phyloP scores from a whole-genome alignment of 1,284 basidiomycete species.

The Schizopora paradoxa region DNA sequence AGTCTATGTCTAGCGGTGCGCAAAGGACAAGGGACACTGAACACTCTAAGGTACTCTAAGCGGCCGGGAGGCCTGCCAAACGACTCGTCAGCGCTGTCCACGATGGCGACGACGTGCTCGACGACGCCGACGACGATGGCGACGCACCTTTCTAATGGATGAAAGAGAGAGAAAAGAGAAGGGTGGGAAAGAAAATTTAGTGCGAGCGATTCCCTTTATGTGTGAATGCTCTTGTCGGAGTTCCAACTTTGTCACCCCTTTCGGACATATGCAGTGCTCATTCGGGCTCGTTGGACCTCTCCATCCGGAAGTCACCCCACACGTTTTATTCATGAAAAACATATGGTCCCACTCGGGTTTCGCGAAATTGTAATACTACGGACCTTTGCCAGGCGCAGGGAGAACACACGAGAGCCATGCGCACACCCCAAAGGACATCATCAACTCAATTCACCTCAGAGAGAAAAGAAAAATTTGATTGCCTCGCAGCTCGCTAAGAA shows the following conservation, averaged over 20 bases:
- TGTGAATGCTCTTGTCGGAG: slow-evolving; percentile 14
- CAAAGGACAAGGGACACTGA: no score
- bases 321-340: background rate
- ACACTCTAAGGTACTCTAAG: no score
- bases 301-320: background rate
- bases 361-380: no score
- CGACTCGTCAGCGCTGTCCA: no score
- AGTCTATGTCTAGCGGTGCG: no score
- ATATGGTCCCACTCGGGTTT: no score
- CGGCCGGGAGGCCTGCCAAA: no score
- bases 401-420: no score
- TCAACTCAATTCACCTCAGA: slow-evolving; percentile 11
- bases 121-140: slow-evolving; percentile 23
- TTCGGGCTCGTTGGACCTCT: background rate
- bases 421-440: no score
- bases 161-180: slow-evolving; percentile 31
- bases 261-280: slow-evolving; percentile 9
- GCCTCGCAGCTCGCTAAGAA: slow-evolving; percentile 11
- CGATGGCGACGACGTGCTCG: no score
- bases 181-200: slow-evolving; percentile 25
- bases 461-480: background rate
- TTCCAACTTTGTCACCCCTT: slow-evolving; percentile 9
- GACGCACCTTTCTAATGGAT: slow-evolving; percentile 44
- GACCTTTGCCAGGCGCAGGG: no score
- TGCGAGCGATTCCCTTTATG: slow-evolving; percentile 15